A percentile compares a stretch with the other conserved stretches of the same genome.
Conservation (phyloP, 192 early-diverging fungal genomes). For the Linnemannia exigua region DNA sequence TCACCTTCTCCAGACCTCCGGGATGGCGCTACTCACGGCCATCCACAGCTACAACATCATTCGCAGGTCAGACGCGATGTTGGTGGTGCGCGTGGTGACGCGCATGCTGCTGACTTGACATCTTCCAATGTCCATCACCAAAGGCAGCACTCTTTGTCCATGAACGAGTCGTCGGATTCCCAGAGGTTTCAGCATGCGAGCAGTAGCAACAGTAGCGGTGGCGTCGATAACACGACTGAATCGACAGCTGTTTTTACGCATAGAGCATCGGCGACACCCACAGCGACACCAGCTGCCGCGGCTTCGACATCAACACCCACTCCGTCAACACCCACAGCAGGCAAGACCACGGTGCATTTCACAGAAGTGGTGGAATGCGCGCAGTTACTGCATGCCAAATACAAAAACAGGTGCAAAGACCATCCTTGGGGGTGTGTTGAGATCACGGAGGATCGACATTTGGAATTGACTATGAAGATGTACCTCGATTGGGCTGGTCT, state of each 20-base stretch:
- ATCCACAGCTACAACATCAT: no score
- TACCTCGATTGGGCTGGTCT: conserved; percentile 55
- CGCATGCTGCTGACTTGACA: conserved; percentile 14
- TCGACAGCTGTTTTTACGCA: neutral
- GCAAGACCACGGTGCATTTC: conserved; percentile 49
- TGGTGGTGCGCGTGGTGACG: neutral
- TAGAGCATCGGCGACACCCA: neutral
- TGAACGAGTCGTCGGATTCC: neutral
- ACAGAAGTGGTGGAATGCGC: conserved; percentile 49
- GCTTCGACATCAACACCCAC: neutral
- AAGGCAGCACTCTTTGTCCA: neutral
- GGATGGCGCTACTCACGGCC: neutral
- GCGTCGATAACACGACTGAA: no score
- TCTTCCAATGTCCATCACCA: conserved; percentile 7
- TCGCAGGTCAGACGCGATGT: neutral
- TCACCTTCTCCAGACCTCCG: conserved; percentile 39
- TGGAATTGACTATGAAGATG: conserved; percentile 56
- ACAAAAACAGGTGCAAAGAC: conserved; percentile 33
- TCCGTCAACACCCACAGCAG: neutral
- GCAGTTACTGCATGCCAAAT: conserved; percentile 32
- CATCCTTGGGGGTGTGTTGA: conserved; percentile 56
- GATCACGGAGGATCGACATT: conserved; percentile 27
- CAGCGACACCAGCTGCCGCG: neutral
- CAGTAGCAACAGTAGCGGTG: neutral
- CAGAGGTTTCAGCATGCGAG: conserved; percentile 6